Evolutionary conservation across 1,284 basidiomycete genomes (phyloP), one percentile per base, ranked within the genome.

Genomic region (Caloboletus inedulis): DNA sequence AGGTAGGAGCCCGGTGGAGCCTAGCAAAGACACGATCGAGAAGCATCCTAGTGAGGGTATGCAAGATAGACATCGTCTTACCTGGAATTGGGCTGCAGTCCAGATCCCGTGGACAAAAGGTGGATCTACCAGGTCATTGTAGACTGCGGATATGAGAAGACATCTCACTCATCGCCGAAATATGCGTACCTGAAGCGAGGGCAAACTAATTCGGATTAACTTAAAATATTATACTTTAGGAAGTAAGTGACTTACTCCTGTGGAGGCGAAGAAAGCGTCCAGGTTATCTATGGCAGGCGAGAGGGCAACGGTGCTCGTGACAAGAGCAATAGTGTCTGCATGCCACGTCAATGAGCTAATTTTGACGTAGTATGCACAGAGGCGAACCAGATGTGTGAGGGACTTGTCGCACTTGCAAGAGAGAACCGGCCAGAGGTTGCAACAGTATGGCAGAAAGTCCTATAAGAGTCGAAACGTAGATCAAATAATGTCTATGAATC

Each of bases 391-490:
- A 40, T 8, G 66, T 61, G 39, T 76, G 62, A 14, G 68, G 54
- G 14, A 71, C 60, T 49, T 77, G 72, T 53, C 70, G 70, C 30
- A 85, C 64, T 55, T 80, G 75, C 55, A 85, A 78, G 29, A 85
- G 71, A 7, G 82, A 72, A 19, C 79, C 77, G 14, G 83, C 82
- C 7, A 85, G 62, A 7, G 83, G 80, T 59, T 82, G 82, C 19
- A 81, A 74, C 0, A 76, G 48, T 49, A 75, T 69, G 10, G 75
- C 72, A 23, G 65, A 56, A 8, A 76, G 35, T 0, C 75, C 76
- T 4, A 76, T 74, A 3, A 80, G 46, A 0, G 74, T 64, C 3
- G 83, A 82, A 62, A 75, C 61, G 49, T 77, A 70, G 9, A 85
- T 68, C 36, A 84, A 64, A 36, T 72, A 70, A 62, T 85, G 82